Base-by-base conservation (phyloP, 305 asterid species). In the Fraxinus baroniana region DNA sequence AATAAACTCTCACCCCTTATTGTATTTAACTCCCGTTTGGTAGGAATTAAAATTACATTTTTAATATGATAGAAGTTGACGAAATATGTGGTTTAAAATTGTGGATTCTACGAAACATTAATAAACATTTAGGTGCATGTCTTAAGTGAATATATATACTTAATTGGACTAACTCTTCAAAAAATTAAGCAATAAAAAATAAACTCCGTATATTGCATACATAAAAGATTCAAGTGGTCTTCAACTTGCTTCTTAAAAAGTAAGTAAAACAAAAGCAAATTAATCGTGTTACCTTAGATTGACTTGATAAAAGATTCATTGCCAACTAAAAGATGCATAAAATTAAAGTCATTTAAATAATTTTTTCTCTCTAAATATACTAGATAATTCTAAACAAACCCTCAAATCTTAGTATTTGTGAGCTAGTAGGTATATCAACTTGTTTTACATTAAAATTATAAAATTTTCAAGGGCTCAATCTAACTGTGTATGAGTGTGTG, bases 241-340 rank as follows among this genome's bases (percentile, higher is more conserved):
- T 46, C n/a, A 46, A 12, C 18, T 46, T 3, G n/a, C 18, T 46
- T 46, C 57, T 13, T 46, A 3, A 12, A 24, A 70, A 71, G 44
- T 20, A 57, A 84, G 33, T 74, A 64, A 39, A 8, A 7, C 7
- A 49, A 64, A 35, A 83, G 81, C 83, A 78, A 75, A 81, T 46
- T 28, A 46, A 28, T 15, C 82, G 83, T 78, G 75, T 80, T 64
- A 36, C 35, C 33, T 71, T 5, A 71, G 39, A 22, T 13, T 10
- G 0, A 44, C 55, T 44, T 44, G n/a, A 46, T 46, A 46, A 46
- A 12, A 46, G 49, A 9, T 9, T 41, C 15, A 13, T 5, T 46
- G n/a, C 57, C n/a, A 13, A 46, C 46, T 1, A 39, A 9, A 39
- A 39, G 13, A 39, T 8, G 9, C 13, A 9, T 39, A 39, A 9